These are phyloP conservation scores for Aspergillus nidulans DNA, from an alignment of 495 filamentous ascomycete genomes.

Conservation along the genomic window DNA sequence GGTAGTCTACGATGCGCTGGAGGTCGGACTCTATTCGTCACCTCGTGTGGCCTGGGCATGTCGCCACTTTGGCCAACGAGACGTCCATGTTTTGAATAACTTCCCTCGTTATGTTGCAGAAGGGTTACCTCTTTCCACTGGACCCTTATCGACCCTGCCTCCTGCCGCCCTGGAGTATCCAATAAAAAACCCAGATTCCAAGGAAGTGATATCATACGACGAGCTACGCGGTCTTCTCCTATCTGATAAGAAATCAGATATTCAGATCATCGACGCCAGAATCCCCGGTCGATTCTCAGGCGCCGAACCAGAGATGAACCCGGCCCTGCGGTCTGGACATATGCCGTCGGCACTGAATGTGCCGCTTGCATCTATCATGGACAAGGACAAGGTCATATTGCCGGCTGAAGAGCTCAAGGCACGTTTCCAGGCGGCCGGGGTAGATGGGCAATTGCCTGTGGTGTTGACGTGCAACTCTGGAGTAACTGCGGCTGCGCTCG, in stretches of 20 bases:
- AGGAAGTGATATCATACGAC: conserved; percentile 19
- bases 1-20: conserved; percentile 29
- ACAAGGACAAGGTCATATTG: conserved; percentile 13
- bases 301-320: conserved; percentile 4
- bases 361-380: conserved; percentile 23
- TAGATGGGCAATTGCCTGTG: conserved; percentile 8
- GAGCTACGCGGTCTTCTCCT: conserved; percentile 14
- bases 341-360: conserved; percentile 30
- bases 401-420: conserved; percentile 11
- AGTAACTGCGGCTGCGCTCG: conserved; percentile 28
- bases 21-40: conserved; percentile 27
- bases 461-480: conserved; percentile 35
- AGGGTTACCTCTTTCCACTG: conserved; percentile 12
- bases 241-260: not conserved
- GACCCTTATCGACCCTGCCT: not conserved
- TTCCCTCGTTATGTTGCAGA: conserved; percentile 22
- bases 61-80: conserved; percentile 22
- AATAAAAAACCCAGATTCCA: not conserved
- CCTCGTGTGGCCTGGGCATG: conserved; percentile 31
- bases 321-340: conserved; percentile 23
- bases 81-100: conserved; percentile 32
- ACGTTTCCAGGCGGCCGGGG: conserved; percentile 21
- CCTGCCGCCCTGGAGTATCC: conserved; percentile 5
- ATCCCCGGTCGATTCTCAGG: conserved; percentile 20
- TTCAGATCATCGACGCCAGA: conserved; percentile 23